Percentiles rank a stretch among this genome's conserved stretches.
Evolutionary conservation across 2,329 filamentous ascomycete species (phyloP).

Genomic region (Cadophora gregata): DNA sequence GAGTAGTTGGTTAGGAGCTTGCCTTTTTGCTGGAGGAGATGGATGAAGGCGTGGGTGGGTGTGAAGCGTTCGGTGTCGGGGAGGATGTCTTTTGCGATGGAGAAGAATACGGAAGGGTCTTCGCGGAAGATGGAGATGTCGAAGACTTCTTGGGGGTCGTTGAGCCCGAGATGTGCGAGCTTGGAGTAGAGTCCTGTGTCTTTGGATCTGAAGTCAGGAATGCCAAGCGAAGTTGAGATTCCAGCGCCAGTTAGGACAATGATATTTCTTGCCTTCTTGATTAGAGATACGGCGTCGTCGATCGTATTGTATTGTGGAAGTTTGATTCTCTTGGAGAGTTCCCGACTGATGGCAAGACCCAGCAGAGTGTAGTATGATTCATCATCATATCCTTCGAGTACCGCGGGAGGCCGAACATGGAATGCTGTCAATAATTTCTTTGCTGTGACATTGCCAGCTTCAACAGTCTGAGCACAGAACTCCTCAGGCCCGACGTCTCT

Average conservation of each 20-base stretch:
- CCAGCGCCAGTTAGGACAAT: conserved; percentile 94
- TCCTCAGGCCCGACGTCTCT: conserved; percentile 77
- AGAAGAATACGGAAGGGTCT: conserved; percentile 90
- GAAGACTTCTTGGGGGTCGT: conserved; percentile 93
- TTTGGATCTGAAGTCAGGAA: conserved; percentile 95
- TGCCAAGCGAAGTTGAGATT: conserved; percentile 95
- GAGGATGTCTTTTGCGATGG: conserved; percentile 87
- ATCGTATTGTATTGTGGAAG: conserved; percentile 81
- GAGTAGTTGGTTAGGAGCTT: conserved; percentile 97
- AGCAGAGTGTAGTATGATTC: conserved; percentile 77
- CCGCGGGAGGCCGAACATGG: conserved; percentile 73
- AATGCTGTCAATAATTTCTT: conserved; percentile 89
- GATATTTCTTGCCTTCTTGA: conserved; percentile 79
- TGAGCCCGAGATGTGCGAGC: conserved; percentile 74
- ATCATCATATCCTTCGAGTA: conserved; percentile 76
- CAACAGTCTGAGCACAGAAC: conserved; percentile 77
- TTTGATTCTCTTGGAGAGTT: conserved; percentile 82
- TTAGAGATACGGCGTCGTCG: conserved; percentile 82
- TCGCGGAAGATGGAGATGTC: conserved; percentile 86
- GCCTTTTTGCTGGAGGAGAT: conserved; percentile 81
- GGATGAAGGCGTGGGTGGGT: conserved; percentile 93
- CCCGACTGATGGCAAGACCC: conserved; percentile 77
- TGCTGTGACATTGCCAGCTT: conserved; percentile 71
- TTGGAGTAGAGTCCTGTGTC: conserved; percentile 90
- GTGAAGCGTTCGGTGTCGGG: conserved; percentile 81